Conservation (phyloP, 2,329 filamentous ascomycete species). For the Calonectria montana region DNA sequence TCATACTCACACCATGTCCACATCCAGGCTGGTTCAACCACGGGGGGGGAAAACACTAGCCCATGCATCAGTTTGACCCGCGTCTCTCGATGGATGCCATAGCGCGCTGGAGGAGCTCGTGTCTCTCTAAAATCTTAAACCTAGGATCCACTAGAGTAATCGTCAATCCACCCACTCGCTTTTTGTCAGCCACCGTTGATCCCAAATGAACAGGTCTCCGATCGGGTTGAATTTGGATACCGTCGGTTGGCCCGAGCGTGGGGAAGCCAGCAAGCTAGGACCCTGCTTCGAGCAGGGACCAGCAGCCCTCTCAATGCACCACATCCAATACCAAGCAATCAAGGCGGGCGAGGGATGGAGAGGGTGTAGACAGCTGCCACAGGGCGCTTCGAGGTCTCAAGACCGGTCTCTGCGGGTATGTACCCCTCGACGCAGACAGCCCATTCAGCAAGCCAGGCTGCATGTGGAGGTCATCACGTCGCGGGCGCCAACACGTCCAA, state of each 20-base stretch:
- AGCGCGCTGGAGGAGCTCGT: slow-evolving; percentile 1
- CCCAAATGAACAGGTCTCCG: slow-evolving; percentile 5
- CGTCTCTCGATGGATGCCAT: slow-evolving; percentile 7
- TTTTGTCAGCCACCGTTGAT: slow-evolving; percentile 19
- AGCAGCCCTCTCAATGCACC: not conserved
- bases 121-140: slow-evolving; percentile 8
- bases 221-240: slow-evolving; percentile 3
- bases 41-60: not conserved
- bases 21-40: slow-evolving; percentile 19
- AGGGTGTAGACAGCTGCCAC: slow-evolving; percentile 25
- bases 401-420: slow-evolving; percentile 42
- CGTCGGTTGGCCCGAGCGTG: slow-evolving; percentile 21
- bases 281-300: slow-evolving; percentile 12
- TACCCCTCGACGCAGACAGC: slow-evolving; percentile 38
- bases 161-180: not conserved
- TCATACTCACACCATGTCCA: slow-evolving; percentile 14
- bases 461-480: slow-evolving; percentile 40
- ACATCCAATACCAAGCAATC: slow-evolving; percentile 23
- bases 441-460: slow-evolving; percentile 37
- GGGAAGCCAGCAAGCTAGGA: not conserved
- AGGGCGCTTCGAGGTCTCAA: slow-evolving; percentile 34
- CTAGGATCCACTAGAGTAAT: slow-evolving; percentile 3
- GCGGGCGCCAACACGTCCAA: slow-evolving; percentile 51
- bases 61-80: not conserved
- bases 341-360: slow-evolving; percentile 7